Base-by-base conservation (phyloP, 2,329 filamentous ascomycete species). In the Trichoderma semiorbis region DNA sequence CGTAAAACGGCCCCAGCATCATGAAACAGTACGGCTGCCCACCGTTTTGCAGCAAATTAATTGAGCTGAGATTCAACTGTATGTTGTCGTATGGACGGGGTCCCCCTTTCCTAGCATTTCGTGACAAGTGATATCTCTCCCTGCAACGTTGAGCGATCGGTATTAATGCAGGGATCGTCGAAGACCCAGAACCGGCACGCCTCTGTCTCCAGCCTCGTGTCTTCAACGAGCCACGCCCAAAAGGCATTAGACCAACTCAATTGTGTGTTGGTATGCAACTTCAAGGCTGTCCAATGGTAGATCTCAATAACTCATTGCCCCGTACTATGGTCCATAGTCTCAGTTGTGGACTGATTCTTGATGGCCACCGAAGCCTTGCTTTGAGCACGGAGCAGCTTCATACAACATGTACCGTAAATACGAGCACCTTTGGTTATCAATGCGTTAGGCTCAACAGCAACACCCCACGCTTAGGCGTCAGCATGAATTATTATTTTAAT, bases 31-130 rank as follows among this genome's bases (percentile, higher is more conserved):
- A 53, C 50, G 28, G 61, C 28, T 66, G 69, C 34, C 61, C 69
- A 50, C 69, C 43, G 24, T 26, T 30, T 47, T 66, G 69, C 69
- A 71, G 36, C 69, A 71, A 47, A 71, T 71, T 65, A 58, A 71
- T 66, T 66, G 61, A 71, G 61, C 50, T 60, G 61, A 21, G 50
- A 55, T 53, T 24, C 26, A 47, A 14, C 24, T 39, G 36, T 30
- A 28, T 21, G 21, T 10, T 63, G 62, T 53, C 53, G 34, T 47
- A 47, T 43, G 32, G 12, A 65, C 28, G 18, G 43, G 30, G 24
- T 43, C 66, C 36, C 55, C 55, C 34, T 61, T 60, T 61, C 57
- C 18, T 24, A 12, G 34, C 34, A 16, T 43, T 32, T 61, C 28
- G 26, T 60, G 55, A 69, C 18, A 69, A 60, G 55, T 61, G 66